Percentiles rank a stretch among this genome's conserved stretches.
phyloP scores from a whole-genome alignment of 2,329 filamentous ascomycete genomes.

The Colletotrichum sp. region DNA sequence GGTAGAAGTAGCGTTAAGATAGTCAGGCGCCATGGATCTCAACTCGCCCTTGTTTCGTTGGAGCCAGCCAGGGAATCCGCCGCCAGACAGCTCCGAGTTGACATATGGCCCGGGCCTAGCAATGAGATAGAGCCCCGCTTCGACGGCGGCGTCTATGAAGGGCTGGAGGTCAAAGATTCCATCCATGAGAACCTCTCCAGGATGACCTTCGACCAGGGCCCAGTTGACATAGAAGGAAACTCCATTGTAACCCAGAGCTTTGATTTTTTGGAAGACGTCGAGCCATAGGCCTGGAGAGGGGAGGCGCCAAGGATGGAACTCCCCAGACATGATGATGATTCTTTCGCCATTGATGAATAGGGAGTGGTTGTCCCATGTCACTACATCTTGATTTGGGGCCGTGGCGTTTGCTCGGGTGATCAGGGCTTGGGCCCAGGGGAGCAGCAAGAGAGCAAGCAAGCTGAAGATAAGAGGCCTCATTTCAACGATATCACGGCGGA shows the following conservation, averaged over 20 bases:
- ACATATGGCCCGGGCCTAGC: conserved; percentile 71
- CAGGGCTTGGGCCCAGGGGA: not conserved
- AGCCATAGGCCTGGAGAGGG: conserved; percentile 51
- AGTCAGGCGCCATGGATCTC: conserved; percentile 61
- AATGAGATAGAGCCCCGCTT: conserved; percentile 75
- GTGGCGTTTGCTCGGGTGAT: not conserved
- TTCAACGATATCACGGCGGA: not conserved
- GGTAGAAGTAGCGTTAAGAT: conserved; percentile 65
- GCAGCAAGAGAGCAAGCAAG: not conserved
- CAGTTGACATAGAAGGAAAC: conserved; percentile 77
- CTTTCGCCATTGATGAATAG: conserved; percentile 73
- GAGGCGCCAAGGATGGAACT: conserved; percentile 67
- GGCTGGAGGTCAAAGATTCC: conserved; percentile 71
- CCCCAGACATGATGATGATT: conserved; percentile 73
- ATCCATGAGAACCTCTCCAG: conserved; percentile 67
- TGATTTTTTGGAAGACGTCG: conserved; percentile 77
- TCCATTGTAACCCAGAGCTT: conserved; percentile 72
- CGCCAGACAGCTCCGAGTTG: conserved; percentile 72
- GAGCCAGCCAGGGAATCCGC: conserved; percentile 77
- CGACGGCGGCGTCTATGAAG: conserved; percentile 71
- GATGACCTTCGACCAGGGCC: conserved; percentile 73
- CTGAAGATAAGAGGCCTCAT: not conserved
- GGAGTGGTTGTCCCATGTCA: conserved; percentile 76
- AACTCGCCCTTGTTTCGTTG: conserved; percentile 64
- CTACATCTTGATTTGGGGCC: conserved; percentile 34